Conservation (phyloP, 2,329 filamentous ascomycete genomes). For the Fusarium verticillioides region DNA sequence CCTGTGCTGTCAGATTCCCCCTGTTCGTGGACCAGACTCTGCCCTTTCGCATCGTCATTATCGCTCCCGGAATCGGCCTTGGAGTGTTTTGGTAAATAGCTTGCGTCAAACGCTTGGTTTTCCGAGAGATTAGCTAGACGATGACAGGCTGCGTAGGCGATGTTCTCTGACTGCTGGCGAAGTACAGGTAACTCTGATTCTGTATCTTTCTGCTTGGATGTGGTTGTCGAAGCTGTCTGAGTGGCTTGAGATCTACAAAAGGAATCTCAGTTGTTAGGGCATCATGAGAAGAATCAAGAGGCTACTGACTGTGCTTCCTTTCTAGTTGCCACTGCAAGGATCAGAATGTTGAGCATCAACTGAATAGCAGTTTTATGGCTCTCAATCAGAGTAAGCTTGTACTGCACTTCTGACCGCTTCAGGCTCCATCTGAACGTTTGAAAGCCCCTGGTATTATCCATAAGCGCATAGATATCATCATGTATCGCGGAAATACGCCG, state of each 20-base stretch:
- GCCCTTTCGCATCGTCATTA: too few relatives aligned
- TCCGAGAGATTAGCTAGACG: not conserved
- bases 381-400: not conserved
- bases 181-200: not conserved
- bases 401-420: not conserved
- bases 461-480: not conserved
- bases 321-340: not conserved
- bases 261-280: too few relatives aligned
- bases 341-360: not conserved
- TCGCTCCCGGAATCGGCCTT: not conserved
- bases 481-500: not conserved
- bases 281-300: accelerated
- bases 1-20: not conserved
- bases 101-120: accelerated
- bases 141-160: not conserved
- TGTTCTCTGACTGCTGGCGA: not conserved
- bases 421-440: not conserved
- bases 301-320: not conserved
- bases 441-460: not conserved
- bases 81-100: accelerated
- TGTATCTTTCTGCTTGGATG: not conserved
- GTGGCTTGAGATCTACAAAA: not conserved
- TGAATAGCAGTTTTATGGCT: not conserved
- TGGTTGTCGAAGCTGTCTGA: accelerated
- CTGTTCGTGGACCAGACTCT: too few relatives aligned